Evolutionary conservation across 1,284 basidiomycete species (phyloP).

Genomic region (Leccinum subrobustum): DNA sequence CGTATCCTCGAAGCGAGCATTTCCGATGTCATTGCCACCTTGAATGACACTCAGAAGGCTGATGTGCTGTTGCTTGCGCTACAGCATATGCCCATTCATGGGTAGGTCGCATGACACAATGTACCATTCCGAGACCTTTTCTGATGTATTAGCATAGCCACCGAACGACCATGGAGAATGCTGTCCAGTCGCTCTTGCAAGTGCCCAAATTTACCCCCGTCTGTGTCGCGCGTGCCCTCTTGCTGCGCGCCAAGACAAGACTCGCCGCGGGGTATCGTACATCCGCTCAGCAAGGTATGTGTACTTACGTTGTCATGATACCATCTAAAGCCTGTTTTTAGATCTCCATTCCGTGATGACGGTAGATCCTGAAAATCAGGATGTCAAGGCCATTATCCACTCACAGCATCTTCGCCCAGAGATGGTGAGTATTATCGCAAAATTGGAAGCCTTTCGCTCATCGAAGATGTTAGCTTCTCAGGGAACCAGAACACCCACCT

Average conservation of each 20-base stretch:
- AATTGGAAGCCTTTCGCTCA: no score
- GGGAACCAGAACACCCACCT: slow-evolving; percentile 37
- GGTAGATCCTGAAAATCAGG: slow-evolving; percentile 66
- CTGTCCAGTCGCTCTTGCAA: slow-evolving; percentile 66
- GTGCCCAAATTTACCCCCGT: slow-evolving; percentile 52
- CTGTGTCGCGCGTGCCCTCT: slow-evolving; percentile 56
- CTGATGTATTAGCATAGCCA: no score
- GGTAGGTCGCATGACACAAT: no score
- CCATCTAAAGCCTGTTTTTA: slow-evolving; percentile 36
- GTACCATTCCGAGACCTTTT: no score
- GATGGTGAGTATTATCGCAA: slow-evolving; percentile 28
- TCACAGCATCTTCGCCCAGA: slow-evolving; percentile 36
- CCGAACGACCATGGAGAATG: slow-evolving; percentile 70
- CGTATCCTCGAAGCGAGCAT: slow-evolving; percentile 72
- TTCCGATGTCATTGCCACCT: slow-evolving; percentile 55
- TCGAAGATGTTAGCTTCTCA: slow-evolving; percentile 32
- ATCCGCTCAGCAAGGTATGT: slow-evolving; percentile 63
- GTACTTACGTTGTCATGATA: not conserved
- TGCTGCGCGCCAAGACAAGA: slow-evolving; percentile 63
- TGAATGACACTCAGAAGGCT: slow-evolving; percentile 63
- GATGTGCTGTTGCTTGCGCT: slow-evolving; percentile 65
- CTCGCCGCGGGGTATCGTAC: slow-evolving; percentile 56
- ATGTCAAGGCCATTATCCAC: slow-evolving; percentile 60
- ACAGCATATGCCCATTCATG: slow-evolving; percentile 48
- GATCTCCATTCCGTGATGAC: slow-evolving; percentile 65